These are phyloP conservation scores for Fragaria nilgerrensis DNA, from an alignment of 306 rosid genomes.

Conservation along the genomic window DNA sequence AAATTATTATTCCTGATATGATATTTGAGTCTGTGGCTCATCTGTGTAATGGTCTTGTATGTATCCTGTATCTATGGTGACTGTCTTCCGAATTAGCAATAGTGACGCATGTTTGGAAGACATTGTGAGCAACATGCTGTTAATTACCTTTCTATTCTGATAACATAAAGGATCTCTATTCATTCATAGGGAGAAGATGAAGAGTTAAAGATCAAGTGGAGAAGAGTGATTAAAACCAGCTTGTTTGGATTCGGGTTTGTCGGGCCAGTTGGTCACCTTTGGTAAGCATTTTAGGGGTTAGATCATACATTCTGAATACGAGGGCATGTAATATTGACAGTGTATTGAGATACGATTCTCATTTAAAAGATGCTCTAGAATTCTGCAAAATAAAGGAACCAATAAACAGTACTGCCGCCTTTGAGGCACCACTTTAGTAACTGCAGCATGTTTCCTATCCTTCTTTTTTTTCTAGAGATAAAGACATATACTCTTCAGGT, in stretches of 20 bases:
- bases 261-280: slow-evolving; percentile 88
- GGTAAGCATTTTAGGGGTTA: slow-evolving; percentile 34
- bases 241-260: slow-evolving; percentile 75
- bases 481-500: not conserved
- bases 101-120: not conserved
- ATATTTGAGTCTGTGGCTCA: not conserved
- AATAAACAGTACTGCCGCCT: not conserved
- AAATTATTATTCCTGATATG: not conserved
- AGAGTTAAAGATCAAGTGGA: slow-evolving; percentile 55
- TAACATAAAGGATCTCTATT: not conserved
- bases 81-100: not conserved
- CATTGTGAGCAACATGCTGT: not conserved
- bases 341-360: not conserved
- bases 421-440: slow-evolving; percentile 5
- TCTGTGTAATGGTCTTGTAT: not conserved
- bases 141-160: not conserved
- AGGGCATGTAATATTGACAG: not conserved
- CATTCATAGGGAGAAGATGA: slow-evolving; percentile 25
- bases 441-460: not conserved
- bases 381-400: slow-evolving; percentile 6
- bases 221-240: slow-evolving; percentile 67
- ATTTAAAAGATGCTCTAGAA: not conserved
- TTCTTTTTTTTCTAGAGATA: not conserved
- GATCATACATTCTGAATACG: not conserved
- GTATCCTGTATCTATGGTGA: not conserved